Evolutionary conservation across 2,329 filamentous ascomycete genomes (phyloP).

Genomic region (Didymella pinodella): DNA sequence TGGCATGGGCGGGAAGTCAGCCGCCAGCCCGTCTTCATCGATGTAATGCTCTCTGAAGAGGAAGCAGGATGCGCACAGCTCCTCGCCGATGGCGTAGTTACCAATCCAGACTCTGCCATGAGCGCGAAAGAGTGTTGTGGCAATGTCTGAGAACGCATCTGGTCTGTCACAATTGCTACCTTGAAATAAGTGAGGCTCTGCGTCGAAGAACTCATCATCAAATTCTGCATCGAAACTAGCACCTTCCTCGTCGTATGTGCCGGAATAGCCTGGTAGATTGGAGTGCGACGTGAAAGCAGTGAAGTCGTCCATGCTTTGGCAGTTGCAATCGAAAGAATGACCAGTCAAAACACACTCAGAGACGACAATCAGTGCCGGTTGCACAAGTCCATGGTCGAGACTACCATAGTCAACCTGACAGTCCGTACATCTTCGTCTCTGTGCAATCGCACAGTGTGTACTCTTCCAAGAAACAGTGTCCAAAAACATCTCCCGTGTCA

Average conservation of each 20-base stretch:
- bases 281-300: not conserved
- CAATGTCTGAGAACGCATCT: conserved; percentile 17
- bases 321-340: conserved; percentile 16
- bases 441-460: no score
- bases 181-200: conserved; percentile 2
- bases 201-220: conserved; percentile 12
- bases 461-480: not conserved
- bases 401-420: conserved; percentile 9
- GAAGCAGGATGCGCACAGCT: conserved; percentile 18
- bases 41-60: conserved; percentile 19
- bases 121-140: conserved; percentile 21
- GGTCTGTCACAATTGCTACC: not conserved
- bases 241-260: not conserved
- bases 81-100: conserved; percentile 8
- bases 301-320: not conserved
- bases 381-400: conserved; percentile 15
- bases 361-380: conserved; percentile 20
- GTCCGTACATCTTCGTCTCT: conserved; percentile 3
- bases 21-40: conserved; percentile 15
- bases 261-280: conserved; percentile 2
- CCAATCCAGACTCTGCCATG: conserved; percentile 23
- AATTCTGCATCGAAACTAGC: not conserved
- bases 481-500: conserved; percentile 7
- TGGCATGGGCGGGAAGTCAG: conserved; percentile 22
- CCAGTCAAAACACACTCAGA: conserved; percentile 20